Conservation (phyloP, 768 basidiomycete genomes). For the Flagelloscypha sp. region DNA sequence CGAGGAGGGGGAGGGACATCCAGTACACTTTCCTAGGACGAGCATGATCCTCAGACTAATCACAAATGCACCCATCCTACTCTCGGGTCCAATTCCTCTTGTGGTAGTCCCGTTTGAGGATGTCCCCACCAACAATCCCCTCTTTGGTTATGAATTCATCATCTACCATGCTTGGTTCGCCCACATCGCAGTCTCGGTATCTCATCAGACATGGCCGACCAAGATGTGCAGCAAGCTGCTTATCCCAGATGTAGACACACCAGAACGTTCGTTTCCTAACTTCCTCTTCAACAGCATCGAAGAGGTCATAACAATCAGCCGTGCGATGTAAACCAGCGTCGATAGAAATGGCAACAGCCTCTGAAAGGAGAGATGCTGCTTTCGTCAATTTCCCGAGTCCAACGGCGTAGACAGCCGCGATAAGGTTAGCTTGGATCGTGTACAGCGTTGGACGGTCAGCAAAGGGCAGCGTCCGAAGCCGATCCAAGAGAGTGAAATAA, state of each 20-base stretch:
- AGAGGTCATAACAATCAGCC: conserved; percentile 77
- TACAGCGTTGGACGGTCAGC: conserved; percentile 86
- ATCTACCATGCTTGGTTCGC: conserved; percentile 77
- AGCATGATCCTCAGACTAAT: conserved; percentile 71
- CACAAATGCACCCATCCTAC: conserved; percentile 77
- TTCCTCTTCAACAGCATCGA: conserved; percentile 86
- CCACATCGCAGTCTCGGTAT: conserved; percentile 85
- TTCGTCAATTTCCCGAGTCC: conserved; percentile 84
- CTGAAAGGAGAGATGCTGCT: conserved; percentile 78
- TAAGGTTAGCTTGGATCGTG: conserved; percentile 83
- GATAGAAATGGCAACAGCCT: conserved; percentile 79
- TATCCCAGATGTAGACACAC: conserved; percentile 96
- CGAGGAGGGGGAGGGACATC: conserved; percentile 69
- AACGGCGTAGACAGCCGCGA: conserved; percentile 90
- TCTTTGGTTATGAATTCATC: conserved; percentile 85
- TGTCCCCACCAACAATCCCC: conserved; percentile 42
- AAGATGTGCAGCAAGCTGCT: conserved; percentile 83
- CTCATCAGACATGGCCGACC: conserved; percentile 84
- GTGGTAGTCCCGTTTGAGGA: too few species aligned
- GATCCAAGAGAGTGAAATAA: conserved; percentile 85
- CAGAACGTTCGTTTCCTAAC: conserved; percentile 92
- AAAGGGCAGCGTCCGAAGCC: conserved; percentile 80
- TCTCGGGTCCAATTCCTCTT: conserved; percentile 53
- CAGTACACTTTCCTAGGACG: conserved; percentile 80
- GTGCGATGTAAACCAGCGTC: conserved; percentile 87